These are phyloP conservation scores for Puccinia hordei DNA, from an alignment of 1,284 basidiomycete genomes.

Conservation along the genomic window DNA sequence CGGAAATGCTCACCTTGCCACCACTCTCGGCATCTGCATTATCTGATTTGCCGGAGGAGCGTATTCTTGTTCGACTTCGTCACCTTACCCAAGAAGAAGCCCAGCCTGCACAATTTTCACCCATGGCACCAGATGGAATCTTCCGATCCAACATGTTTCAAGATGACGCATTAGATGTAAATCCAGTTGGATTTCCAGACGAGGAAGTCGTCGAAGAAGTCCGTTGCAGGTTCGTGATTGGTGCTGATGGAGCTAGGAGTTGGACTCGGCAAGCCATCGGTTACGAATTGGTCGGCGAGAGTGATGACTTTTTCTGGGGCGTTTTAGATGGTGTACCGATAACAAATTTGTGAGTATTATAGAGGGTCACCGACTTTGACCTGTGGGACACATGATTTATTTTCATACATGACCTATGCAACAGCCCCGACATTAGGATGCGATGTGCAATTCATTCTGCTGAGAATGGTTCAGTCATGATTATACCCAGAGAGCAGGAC, in stretches of 20 bases:
- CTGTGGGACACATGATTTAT: conserved; percentile 22
- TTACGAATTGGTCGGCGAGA: conserved; percentile 73
- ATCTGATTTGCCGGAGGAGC: conserved; percentile 34
- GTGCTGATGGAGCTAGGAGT: conserved; percentile 72
- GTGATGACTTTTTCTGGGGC: conserved; percentile 50
- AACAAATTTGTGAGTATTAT: conserved; percentile 48
- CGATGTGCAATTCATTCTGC: conserved; percentile 69
- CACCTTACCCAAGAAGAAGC: conserved; percentile 58
- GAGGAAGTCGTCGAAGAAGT: conserved; percentile 39
- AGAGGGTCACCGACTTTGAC: not conserved
- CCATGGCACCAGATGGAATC: conserved; percentile 47
- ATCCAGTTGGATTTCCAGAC: conserved; percentile 37
- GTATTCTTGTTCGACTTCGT: conserved; percentile 54
- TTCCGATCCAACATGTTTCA: conserved; percentile 51
- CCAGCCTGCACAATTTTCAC: conserved; percentile 53
- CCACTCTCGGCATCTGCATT: conserved; percentile 32
- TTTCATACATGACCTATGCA: not conserved
- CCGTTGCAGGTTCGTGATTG: conserved; percentile 64
- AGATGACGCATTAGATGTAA: conserved; percentile 45
- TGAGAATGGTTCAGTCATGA: conserved; percentile 67
- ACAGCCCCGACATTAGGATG: conserved; percentile 73
- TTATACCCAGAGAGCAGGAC: conserved; percentile 71
- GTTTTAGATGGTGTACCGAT: conserved; percentile 48
- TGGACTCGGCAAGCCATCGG: conserved; percentile 74
- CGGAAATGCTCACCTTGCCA: conserved; percentile 45